Evolutionary conservation across 495 filamentous ascomycete species (phyloP), one percentile per base, ranked within the genome.

Genomic region (Podospora pseudocomata): DNA sequence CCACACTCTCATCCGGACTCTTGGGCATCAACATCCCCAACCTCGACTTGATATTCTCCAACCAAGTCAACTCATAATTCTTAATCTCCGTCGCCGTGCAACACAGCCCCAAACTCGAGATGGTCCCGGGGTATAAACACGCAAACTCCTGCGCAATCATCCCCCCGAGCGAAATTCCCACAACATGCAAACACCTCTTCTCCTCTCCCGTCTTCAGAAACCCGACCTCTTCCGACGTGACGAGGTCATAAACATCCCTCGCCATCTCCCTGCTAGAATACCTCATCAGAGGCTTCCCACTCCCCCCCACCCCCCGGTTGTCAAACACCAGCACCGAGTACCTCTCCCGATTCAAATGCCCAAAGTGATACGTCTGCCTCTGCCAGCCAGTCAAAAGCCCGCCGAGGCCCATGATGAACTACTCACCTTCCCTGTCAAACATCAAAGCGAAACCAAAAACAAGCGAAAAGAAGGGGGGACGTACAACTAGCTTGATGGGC

Each of bases 131-230:
- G 54, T 87, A 86, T 4, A 88, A 80, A 65, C 82, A 82, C 19
- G 85, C 90, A 55, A 92, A 71, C 76, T 96, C 92, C 78, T 96
- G 92, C 16, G 90, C 88, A 74, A 96, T 95, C 92, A 96, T 96
- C 70, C 93, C 91, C 65, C 91, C 91, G 80, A 94, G 88, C 58
- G 86, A 89, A 34, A 91, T 85, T 57, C 92, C 92, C 60, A 92
- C 81, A 28, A 95, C 75, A 76, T 96, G 86, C 5, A 96, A 69
- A 23, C n/a, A 58, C 11, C 59, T 83, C 77, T 44, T 83, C 20
- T 74, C 7, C 44, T 57, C 34, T 27, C 2, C 6, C 60, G 23
- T n/a, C 67, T 70, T 64, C 20, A 87, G 91, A 89, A 91, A 94
- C 49, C 86, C 86, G 44, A 93, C 69, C 54, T 34, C 16, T 4